Conservation (phyloP, 2,329 filamentous ascomycete species). For the Curvularia verruculosa region DNA sequence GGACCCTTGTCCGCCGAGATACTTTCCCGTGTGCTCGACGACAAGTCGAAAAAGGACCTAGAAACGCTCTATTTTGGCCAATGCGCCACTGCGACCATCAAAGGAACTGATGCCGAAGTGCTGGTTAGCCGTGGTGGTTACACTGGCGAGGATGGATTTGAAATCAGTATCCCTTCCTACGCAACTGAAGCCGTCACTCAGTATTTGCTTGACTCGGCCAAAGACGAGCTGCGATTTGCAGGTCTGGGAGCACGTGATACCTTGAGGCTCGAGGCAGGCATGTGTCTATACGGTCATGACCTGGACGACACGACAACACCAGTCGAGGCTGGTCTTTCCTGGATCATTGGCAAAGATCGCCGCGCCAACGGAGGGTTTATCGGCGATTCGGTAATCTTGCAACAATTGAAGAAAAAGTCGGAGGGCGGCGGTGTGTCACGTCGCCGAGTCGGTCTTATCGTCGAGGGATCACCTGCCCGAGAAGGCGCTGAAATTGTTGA, state of each 20-base stretch:
- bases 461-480: slow-evolving; percentile 86
- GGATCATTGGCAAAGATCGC: slow-evolving; percentile 85
- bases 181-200: slow-evolving; percentile 71
- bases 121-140: slow-evolving; percentile 90
- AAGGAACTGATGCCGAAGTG: slow-evolving; percentile 60
- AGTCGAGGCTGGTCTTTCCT: slow-evolving; percentile 69
- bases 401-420: slow-evolving; percentile 76
- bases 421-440: slow-evolving; percentile 72
- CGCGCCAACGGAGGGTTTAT: slow-evolving; percentile 77
- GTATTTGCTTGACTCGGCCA: slow-evolving; percentile 66
- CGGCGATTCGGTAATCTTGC: slow-evolving; percentile 77
- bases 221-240: slow-evolving; percentile 75
- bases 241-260: slow-evolving; percentile 91
- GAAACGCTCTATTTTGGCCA: slow-evolving; percentile 81
- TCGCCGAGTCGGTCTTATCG: slow-evolving; percentile 78
- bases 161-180: slow-evolving; percentile 80
- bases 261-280: slow-evolving; percentile 90
- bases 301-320: slow-evolving; percentile 79
- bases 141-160: slow-evolving; percentile 97
- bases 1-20: slow-evolving; percentile 77
- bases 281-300: slow-evolving; percentile 99
- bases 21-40: slow-evolving; percentile 67
- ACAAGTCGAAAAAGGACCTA: slow-evolving; percentile 46
- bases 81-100: slow-evolving; percentile 69
- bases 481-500: slow-evolving; percentile 83